Conservation (phyloP, 2,329 filamentous ascomycete genomes). For the Apiospora marii region DNA sequence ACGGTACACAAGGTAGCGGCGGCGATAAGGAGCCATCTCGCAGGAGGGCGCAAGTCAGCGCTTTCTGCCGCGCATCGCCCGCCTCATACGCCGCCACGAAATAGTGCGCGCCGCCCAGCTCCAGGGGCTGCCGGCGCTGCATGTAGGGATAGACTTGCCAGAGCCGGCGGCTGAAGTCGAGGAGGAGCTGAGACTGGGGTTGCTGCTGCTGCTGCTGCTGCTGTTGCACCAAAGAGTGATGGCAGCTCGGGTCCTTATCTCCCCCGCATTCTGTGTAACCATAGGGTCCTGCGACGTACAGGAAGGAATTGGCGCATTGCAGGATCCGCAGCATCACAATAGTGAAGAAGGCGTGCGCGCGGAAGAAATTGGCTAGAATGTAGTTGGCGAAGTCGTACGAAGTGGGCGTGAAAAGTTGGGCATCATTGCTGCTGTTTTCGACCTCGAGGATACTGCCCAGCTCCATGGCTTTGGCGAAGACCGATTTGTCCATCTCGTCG, state of each 20-base stretch:
- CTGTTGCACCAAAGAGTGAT: background rate
- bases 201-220: background rate
- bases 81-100: background rate
- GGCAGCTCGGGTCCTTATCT: background rate
- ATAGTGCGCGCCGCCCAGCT: background rate
- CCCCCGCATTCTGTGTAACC: background rate
- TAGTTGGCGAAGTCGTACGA: conserved; percentile 38
- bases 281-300: conserved; percentile 18
- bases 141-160: conserved; percentile 7
- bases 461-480: conserved; percentile 31
- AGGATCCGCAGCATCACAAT: conserved; percentile 35
- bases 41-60: background rate
- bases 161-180: background rate
- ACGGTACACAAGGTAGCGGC: background rate
- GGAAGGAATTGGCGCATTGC: conserved; percentile 36
- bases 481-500: conserved; percentile 32
- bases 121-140: background rate
- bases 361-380: conserved; percentile 37
- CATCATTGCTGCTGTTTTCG: conserved; percentile 29
- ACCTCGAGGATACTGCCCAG: conserved; percentile 35
- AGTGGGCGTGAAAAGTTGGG: conserved; percentile 30
- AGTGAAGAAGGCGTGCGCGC: conserved; percentile 36
- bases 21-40: background rate
- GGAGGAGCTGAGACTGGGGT: background rate
- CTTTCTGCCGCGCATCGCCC: background rate